Evolutionary conservation across 257 asterid genomes (phyloP).

Genomic region (Buddleja alternifolia): DNA sequence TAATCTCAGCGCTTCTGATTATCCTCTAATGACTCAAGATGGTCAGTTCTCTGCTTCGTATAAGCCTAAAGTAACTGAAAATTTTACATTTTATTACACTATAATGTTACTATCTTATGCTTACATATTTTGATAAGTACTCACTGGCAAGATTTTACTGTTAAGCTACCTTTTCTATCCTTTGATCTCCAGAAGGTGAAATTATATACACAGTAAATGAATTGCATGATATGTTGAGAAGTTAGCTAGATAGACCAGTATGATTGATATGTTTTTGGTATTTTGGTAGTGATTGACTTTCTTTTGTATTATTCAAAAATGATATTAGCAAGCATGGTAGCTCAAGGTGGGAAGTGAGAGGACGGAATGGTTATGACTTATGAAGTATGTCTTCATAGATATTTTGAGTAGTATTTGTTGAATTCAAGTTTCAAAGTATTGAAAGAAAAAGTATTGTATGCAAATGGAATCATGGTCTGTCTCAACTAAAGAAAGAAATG

Average conservation of each 20-base stretch:
- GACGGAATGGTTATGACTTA: neutral
- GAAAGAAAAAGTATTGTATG: neutral
- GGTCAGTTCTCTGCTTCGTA: constrained; percentile 59
- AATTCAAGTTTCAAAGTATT: constrained; percentile 13
- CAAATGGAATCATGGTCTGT: neutral
- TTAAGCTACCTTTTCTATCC: neutral
- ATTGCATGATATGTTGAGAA: neutral
- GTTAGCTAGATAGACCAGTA: constrained; percentile 3
- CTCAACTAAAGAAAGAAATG: neutral
- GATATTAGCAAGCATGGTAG: neutral
- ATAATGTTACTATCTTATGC: constrained; percentile 10
- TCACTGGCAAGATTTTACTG: neutral
- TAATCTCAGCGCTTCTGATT: constrained; percentile 98
- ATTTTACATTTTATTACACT: constrained; percentile 6
- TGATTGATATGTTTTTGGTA: constrained; percentile 12
- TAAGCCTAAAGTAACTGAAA: constrained; percentile 4
- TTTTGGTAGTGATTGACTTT: neutral
- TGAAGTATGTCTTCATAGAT: neutral
- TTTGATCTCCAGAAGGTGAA: constrained; percentile 5
- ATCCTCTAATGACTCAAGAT: constrained; percentile 96
- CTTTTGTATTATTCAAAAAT: neutral
- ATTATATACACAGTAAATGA: neutral
- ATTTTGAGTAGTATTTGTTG: neutral
- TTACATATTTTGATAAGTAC: neutral
- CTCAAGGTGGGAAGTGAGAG: constrained; percentile 1